Percentiles rank a stretch among this genome's conserved stretches.
These are phyloP conservation scores for Talaromyces sp. DNA, from an alignment of 2,329 filamentous ascomycete genomes.

Conservation along the genomic window DNA sequence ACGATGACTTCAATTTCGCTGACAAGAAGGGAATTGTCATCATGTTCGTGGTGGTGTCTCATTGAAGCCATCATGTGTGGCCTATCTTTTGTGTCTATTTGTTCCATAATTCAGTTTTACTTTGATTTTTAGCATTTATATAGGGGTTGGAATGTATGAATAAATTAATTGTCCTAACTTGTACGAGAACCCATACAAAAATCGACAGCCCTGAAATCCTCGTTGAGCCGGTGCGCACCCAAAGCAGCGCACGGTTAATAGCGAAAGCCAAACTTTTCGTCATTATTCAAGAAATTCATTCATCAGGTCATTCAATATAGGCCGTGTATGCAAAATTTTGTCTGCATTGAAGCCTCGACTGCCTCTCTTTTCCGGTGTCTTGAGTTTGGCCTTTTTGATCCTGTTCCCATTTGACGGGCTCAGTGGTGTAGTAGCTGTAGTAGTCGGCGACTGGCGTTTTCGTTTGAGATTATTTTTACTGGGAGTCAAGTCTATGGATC, in stretches of 20 bases:
- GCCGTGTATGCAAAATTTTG: slow-evolving; percentile 60
- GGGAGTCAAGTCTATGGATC: slow-evolving; percentile 13
- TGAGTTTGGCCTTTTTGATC: slow-evolving; percentile 36
- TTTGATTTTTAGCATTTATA: background rate
- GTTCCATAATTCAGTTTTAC: background rate
- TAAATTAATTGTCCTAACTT: background rate
- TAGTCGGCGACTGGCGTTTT: slow-evolving; percentile 8
- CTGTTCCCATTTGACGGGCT: slow-evolving; percentile 27
- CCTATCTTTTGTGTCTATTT: background rate
- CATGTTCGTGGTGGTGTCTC: background rate
- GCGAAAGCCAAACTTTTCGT: background rate
- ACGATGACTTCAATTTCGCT: background rate
- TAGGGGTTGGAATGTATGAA: background rate
- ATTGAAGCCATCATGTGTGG: slow-evolving; percentile 1
- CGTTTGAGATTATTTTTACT: slow-evolving; percentile 16
- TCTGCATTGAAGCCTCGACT: slow-evolving; percentile 47
- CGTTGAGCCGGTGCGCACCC: too few species aligned
- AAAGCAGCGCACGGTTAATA: too few species aligned
- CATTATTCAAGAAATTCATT: slow-evolving; percentile 52
- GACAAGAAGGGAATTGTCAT: background rate
- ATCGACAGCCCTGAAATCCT: too few species aligned
- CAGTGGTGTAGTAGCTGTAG: slow-evolving; percentile 13
- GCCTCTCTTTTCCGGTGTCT: slow-evolving; percentile 56
- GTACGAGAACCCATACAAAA: too few species aligned
- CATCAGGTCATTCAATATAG: slow-evolving; percentile 70